These are phyloP conservation scores for Lactifluus piperatus DNA, from an alignment of 768 basidiomycete species.

Conservation along the genomic window DNA sequence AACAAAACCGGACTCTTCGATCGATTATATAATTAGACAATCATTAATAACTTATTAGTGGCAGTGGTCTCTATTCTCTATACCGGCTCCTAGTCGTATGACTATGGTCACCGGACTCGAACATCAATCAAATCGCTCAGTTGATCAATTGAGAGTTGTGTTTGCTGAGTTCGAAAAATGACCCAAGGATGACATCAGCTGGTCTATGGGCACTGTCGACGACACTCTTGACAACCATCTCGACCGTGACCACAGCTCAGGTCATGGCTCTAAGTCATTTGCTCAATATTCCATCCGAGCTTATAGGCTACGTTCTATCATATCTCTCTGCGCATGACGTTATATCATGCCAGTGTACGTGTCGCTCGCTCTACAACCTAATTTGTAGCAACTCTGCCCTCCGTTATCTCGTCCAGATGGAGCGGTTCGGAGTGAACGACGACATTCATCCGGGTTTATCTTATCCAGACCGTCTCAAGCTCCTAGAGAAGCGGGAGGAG, in stretches of 20 bases:
- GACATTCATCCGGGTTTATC: not conserved
- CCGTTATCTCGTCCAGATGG: conserved; percentile 16
- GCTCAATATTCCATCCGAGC: conserved; percentile 9
- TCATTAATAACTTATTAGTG: no score
- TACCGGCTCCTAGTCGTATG: no score
- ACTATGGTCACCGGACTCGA: no score
- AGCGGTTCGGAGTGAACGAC: conserved; percentile 8
- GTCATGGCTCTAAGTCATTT: conserved; percentile 2
- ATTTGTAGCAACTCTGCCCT: not conserved
- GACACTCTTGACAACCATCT: not conserved
- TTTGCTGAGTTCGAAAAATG: no score
- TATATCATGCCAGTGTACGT: conserved; percentile 3
- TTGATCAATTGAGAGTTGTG: no score
- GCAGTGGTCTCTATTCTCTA: no score
- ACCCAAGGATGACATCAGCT: not conserved
- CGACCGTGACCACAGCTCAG: not conserved
- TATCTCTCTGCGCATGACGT: conserved; percentile 5
- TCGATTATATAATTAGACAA: no score
- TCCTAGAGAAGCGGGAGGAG: conserved; percentile 11
- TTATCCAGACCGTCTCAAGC: conserved; percentile 7
- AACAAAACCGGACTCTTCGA: no score
- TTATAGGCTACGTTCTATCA: conserved; percentile 4
- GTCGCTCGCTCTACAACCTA: conserved; percentile 2
- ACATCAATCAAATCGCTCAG: no score
- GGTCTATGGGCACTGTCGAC: not conserved